Evolutionary conservation across 352 stramenopile genomes (phyloP).

Genomic region (Stramenopiles sp.): DNA sequence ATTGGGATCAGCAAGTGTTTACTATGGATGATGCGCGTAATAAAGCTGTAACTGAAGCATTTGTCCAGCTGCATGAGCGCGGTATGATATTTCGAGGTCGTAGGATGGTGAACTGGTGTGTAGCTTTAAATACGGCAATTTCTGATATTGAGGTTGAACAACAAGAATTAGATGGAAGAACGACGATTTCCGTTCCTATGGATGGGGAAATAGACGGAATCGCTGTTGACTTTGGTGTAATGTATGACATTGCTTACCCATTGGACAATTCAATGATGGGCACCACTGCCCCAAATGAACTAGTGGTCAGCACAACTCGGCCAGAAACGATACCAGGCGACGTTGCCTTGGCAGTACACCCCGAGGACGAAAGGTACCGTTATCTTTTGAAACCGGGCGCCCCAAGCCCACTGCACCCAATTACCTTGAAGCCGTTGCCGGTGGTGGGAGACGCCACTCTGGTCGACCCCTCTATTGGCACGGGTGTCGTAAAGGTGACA

Average conservation of each 20-base stretch:
- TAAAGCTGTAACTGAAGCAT: slow-evolving; percentile 85
- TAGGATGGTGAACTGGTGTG: slow-evolving; percentile 95
- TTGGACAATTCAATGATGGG: slow-evolving; percentile 33
- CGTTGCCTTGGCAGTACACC: slow-evolving; percentile 89
- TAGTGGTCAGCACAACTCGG: slow-evolving; percentile 88
- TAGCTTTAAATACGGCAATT: slow-evolving; percentile 77
- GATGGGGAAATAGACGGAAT: neutral
- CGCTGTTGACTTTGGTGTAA: slow-evolving; percentile 67
- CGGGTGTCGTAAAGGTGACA: slow-evolving; percentile 97
- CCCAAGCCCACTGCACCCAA: neutral
- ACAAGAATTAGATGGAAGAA: slow-evolving; percentile 76
- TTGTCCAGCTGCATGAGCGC: slow-evolving; percentile 81
- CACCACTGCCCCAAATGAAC: slow-evolving; percentile 26
- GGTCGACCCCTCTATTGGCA: slow-evolving; percentile 96
- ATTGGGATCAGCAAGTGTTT: slow-evolving; percentile 89
- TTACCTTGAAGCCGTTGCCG: slow-evolving; percentile 20
- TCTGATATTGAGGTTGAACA: slow-evolving; percentile 93
- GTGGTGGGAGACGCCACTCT: slow-evolving; percentile 83
- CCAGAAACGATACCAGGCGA: slow-evolving; percentile 98
- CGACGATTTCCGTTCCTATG: slow-evolving; percentile 43
- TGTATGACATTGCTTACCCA: slow-evolving; percentile 70
- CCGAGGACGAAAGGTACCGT: slow-evolving; percentile 80
- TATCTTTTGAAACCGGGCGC: slow-evolving; percentile 33
- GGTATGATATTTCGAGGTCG: slow-evolving; percentile 87
- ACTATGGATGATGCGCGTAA: slow-evolving; percentile 90